These are phyloP conservation scores for Sporormia fimetaria DNA, from an alignment of 495 filamentous ascomycete genomes.

Conservation along the genomic window DNA sequence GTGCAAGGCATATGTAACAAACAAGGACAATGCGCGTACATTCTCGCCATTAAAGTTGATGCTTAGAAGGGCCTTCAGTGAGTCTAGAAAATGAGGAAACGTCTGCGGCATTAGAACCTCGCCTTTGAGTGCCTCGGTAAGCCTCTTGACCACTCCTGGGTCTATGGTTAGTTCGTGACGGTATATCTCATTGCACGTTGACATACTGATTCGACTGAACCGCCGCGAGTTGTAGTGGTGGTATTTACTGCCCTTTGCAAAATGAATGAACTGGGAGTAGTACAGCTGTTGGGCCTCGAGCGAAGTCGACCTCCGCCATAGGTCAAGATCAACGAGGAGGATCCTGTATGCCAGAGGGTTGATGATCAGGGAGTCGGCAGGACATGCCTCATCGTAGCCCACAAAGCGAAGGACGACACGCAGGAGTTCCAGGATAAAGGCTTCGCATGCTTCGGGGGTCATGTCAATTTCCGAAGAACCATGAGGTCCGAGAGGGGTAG, in stretches of 20 bases:
- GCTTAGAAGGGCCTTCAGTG: slow-evolving; percentile 66
- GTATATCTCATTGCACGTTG: no score
- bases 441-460: slow-evolving; percentile 45
- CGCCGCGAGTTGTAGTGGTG: slow-evolving; percentile 84
- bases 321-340: slow-evolving; percentile 80
- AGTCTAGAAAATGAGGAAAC: slow-evolving; percentile 59
- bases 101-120: slow-evolving; percentile 62
- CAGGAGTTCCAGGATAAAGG: slow-evolving; percentile 59
- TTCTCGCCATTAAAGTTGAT: slow-evolving; percentile 70
- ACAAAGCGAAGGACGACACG: slow-evolving; percentile 71
- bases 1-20: slow-evolving; percentile 86
- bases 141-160: slow-evolving; percentile 74
- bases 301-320: slow-evolving; percentile 67
- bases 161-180: background rate
- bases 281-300: slow-evolving; percentile 68
- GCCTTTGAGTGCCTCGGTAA: slow-evolving; percentile 78
- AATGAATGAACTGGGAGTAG: slow-evolving; percentile 79
- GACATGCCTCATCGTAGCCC: slow-evolving; percentile 65
- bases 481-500: slow-evolving; percentile 26
- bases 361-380: slow-evolving; percentile 79
- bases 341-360: slow-evolving; percentile 91
- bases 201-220: slow-evolving; percentile 80
- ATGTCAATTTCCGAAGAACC: slow-evolving; percentile 26
- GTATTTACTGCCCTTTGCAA: slow-evolving; percentile 74
- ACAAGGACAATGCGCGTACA: slow-evolving; percentile 76